A percentile compares a stretch with the other conserved stretches of the same genome.
Evolutionary conservation across 768 basidiomycete genomes (phyloP).

Genomic region (Termitomyces sp.): DNA sequence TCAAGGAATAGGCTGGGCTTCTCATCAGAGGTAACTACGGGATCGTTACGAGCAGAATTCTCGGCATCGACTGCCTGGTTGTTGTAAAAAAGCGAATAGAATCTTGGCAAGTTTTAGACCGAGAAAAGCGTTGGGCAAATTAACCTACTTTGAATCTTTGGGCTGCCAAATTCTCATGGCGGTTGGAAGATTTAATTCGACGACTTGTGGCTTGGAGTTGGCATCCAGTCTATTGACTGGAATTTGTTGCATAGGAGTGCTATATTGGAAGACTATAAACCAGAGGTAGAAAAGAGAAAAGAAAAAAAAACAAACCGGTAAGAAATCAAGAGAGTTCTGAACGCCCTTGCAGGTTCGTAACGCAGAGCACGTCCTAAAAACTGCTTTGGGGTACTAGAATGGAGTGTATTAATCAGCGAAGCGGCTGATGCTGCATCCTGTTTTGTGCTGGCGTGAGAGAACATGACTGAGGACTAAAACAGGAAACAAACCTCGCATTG

Average conservation of each 20-base stretch:
- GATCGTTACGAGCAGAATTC: conserved; percentile 17
- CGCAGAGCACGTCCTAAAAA: conserved; percentile 72
- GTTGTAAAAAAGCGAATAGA: conserved; percentile 48
- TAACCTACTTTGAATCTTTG: conserved; percentile 42
- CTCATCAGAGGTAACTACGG: conserved; percentile 16
- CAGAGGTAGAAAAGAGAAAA: not conserved
- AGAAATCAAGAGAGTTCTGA: conserved; percentile 67
- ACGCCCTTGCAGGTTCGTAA: conserved; percentile 73
- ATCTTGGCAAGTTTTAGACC: conserved; percentile 15
- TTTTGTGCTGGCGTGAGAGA: conserved; percentile 3
- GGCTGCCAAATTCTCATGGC: conserved; percentile 59
- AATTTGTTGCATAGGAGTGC: conserved; percentile 32
- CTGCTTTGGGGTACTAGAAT: conserved; percentile 46
- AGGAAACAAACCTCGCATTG: conserved; percentile 64
- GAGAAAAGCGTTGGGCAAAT: not conserved
- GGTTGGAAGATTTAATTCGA: conserved; percentile 44
- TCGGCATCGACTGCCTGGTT: conserved; percentile 43
- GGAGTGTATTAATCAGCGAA: conserved; percentile 53
- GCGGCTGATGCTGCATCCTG: conserved; percentile 57
- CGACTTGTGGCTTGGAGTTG: conserved; percentile 18
- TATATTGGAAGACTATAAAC: conserved; percentile 8
- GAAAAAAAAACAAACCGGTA: conserved; percentile 47
- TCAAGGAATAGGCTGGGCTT: conserved; percentile 38
- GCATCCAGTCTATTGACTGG: conserved; percentile 14
- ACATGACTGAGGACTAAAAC: not conserved